Conservation (phyloP, 306 rosid genomes). For the Calophaca sinica region DNA sequence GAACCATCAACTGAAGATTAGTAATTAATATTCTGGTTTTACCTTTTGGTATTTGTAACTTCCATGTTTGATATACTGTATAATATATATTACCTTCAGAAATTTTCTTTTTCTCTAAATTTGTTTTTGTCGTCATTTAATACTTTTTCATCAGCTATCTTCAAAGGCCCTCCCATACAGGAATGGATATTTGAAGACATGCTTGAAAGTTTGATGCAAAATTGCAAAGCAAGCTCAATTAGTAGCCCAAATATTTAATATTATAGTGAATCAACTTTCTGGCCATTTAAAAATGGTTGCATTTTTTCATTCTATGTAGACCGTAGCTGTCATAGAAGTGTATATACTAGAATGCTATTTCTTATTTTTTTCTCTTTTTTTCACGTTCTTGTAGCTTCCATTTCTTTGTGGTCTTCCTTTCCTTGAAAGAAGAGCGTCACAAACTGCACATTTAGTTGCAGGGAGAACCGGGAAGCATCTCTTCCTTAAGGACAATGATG, state of each 20-base stretch:
- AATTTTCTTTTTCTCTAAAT: not conserved
- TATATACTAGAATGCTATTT: constrained; percentile 20
- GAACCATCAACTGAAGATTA: too few species aligned
- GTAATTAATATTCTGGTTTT: too few species aligned
- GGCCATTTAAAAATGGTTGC: constrained; percentile 5
- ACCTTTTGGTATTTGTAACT: too few species aligned
- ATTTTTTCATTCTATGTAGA: constrained; percentile 8
- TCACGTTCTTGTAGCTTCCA: constrained; percentile 70
- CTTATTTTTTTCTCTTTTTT: constrained; percentile 1
- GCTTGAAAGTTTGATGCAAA: not conserved
- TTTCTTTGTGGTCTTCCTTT: constrained; percentile 91
- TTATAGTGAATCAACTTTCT: not conserved
- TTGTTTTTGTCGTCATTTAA: not conserved
- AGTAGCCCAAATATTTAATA: not conserved
- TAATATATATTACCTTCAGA: not conserved
- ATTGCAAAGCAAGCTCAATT: constrained; percentile 15
- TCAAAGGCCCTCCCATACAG: not conserved
- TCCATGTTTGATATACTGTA: too few species aligned
- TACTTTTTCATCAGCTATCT: not conserved
- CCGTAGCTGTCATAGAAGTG: not conserved
- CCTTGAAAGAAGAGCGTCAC: constrained; percentile 90
- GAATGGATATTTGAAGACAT: not conserved
- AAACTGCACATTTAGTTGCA: constrained; percentile 89
- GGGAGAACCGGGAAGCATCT: constrained; percentile 98
- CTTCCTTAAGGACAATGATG: constrained; percentile 79